phyloP scores from a whole-genome alignment of 2,329 filamentous ascomycete species.

The Colletotrichum sp. region DNA sequence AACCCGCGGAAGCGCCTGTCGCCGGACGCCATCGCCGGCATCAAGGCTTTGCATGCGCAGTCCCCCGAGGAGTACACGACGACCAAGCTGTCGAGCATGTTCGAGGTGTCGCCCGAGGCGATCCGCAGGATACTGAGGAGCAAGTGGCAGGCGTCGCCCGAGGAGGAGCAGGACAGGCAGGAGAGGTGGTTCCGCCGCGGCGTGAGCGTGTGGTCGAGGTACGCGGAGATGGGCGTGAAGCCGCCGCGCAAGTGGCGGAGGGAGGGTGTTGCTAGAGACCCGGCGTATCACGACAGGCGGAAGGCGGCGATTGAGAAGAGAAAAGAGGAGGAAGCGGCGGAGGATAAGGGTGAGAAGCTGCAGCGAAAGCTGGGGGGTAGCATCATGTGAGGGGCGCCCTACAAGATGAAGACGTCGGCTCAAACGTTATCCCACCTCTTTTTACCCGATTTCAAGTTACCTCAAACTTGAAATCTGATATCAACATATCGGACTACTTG shows the following conservation, averaged over 20 bases:
- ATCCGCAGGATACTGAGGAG: conserved; percentile 85
- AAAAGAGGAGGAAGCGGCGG: conserved; percentile 33
- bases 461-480: not conserved
- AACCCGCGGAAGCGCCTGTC: conserved; percentile 84
- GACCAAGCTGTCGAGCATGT: conserved; percentile 73
- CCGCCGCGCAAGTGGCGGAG: conserved; percentile 65
- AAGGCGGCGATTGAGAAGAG: conserved; percentile 28
- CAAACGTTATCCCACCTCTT: not conserved
- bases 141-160: conserved; percentile 70
- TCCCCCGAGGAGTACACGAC: conserved; percentile 82
- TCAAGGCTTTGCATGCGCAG: conserved; percentile 79
- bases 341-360: conserved; percentile 24
- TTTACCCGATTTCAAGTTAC: not conserved
- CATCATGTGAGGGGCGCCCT: conserved; percentile 25
- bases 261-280: conserved; percentile 55
- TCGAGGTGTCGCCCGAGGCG: conserved; percentile 85
- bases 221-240: conserved; percentile 65
- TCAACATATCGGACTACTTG: not conserved
- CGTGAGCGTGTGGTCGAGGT: conserved; percentile 61
- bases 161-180: conserved; percentile 62
- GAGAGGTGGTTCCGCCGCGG: conserved; percentile 67
- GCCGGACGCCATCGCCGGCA: conserved; percentile 89
- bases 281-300: conserved; percentile 42
- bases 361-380: conserved; percentile 29
- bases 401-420: not conserved